A percentile compares a stretch with the other conserved stretches of the same genome.
These are phyloP conservation scores for Zanthoxylum bungeanum DNA, from an alignment of 345 rosid genomes.

Conservation along the genomic window DNA sequence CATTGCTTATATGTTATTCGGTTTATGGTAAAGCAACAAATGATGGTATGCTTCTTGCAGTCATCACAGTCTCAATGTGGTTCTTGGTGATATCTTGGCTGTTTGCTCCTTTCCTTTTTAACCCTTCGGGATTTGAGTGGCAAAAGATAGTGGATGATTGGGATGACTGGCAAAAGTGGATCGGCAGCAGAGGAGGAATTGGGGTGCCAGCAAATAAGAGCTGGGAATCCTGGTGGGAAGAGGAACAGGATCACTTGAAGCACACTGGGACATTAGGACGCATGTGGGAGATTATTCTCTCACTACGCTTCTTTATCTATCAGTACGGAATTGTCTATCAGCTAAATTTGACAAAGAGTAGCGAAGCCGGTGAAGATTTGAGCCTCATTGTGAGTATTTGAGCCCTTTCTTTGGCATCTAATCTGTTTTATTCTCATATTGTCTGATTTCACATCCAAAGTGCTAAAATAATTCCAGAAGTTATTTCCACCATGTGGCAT, in stretches of 20 bases:
- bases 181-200: slow-evolving; percentile 84
- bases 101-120: slow-evolving; percentile 87
- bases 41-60: slow-evolving; percentile 27
- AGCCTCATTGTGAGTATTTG: slow-evolving; percentile 60
- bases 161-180: slow-evolving; percentile 98
- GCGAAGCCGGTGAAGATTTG: slow-evolving; percentile 48
- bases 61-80: slow-evolving; percentile 82
- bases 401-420: not conserved
- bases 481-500: not conserved
- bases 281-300: slow-evolving; percentile 70
- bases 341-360: slow-evolving; percentile 53
- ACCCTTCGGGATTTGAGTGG: slow-evolving; percentile 98
- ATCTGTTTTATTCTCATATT: not conserved
- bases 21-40: slow-evolving; percentile 56
- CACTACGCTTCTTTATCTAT: slow-evolving; percentile 71
- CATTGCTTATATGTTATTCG: slow-evolving; percentile 64
- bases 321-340: slow-evolving; percentile 94
- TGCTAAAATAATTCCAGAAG: not conserved
- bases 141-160: slow-evolving; percentile 96
- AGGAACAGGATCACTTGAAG: slow-evolving; percentile 88
- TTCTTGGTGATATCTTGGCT: slow-evolving; percentile 82
- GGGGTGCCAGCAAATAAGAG: slow-evolving; percentile 93
- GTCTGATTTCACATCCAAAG: not conserved
- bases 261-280: slow-evolving; percentile 70
- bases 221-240: slow-evolving; percentile 99